These are phyloP conservation scores for Tetrapyrgos nigripes DNA, from an alignment of 1,284 basidiomycete genomes.

Conservation along the genomic window DNA sequence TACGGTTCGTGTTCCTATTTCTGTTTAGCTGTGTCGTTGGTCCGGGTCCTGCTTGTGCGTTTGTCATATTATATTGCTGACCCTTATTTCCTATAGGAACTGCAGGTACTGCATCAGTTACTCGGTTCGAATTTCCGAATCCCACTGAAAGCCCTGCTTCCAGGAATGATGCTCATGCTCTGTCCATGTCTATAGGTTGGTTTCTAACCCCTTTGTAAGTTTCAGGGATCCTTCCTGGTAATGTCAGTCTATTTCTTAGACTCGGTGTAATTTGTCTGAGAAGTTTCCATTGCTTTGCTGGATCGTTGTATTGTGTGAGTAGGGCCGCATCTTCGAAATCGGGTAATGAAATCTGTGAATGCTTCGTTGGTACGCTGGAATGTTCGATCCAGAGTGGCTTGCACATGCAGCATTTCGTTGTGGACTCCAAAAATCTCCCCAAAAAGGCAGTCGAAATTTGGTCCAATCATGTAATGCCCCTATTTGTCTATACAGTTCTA, in stretches of 20 bases:
- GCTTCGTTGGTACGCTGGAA: neutral
- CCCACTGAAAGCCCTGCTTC: no score
- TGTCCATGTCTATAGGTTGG: neutral
- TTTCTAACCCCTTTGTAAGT: neutral
- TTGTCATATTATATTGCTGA: no score
- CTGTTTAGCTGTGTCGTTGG: no score
- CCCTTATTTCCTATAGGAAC: no score
- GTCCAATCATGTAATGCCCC: neutral
- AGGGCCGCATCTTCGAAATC: constrained; percentile 3
- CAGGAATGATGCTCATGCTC: neutral
- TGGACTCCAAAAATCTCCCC: neutral
- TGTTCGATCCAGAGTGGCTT: neutral
- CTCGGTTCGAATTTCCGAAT: no score
- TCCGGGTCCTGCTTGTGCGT: no score
- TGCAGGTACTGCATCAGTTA: no score
- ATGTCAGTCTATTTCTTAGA: neutral
- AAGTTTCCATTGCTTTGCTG: neutral
- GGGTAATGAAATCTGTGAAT: constrained; percentile 1
- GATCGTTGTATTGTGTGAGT: neutral
- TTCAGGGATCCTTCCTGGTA: neutral
- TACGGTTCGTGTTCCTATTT: no score
- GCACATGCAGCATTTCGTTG: constrained; percentile 4
- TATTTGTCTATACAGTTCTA: neutral
- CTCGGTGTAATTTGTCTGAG: neutral
- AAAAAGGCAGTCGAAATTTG: neutral